Evolutionary conservation across 1,284 basidiomycete species (phyloP).

Genomic region (Tremellales sp.): DNA sequence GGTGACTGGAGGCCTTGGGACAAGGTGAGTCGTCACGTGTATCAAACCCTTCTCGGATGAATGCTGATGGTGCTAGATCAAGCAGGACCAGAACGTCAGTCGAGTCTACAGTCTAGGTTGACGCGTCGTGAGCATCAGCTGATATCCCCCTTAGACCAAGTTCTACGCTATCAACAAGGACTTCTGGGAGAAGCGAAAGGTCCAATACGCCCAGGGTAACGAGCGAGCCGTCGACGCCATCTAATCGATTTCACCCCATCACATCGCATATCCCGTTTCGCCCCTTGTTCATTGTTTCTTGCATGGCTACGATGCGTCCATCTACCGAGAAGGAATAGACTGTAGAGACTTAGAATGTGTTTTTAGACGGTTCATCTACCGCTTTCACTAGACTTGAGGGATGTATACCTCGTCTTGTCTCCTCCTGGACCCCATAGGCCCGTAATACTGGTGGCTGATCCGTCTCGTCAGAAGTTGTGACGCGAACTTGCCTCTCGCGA

Average conservation of each 20-base stretch:
- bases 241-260: no score
- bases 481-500: no score
- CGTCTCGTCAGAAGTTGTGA: no score
- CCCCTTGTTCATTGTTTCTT: no score
- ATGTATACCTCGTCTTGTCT: no score
- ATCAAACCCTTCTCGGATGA: not conserved
- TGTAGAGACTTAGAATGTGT: not conserved
- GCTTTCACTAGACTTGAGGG: no score
- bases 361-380: no score
- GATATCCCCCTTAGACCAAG: conserved; percentile 25
- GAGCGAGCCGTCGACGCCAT: conserved; percentile 22
- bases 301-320: no score
- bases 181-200: conserved; percentile 42
- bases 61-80: conserved; percentile 20
- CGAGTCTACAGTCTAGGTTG: not conserved
- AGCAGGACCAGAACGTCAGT: conserved; percentile 45
- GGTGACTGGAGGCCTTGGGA: conserved; percentile 47
- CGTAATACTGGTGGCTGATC: no score
- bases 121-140: not conserved
- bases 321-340: no score
- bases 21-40: conserved; percentile 15
- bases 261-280: no score
- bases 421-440: no score
- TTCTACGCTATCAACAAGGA: conserved; percentile 34
- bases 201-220: conserved; percentile 13